These are phyloP conservation scores for Tricholoma furcatifolium DNA, from an alignment of 768 basidiomycete genomes.

Conservation along the genomic window DNA sequence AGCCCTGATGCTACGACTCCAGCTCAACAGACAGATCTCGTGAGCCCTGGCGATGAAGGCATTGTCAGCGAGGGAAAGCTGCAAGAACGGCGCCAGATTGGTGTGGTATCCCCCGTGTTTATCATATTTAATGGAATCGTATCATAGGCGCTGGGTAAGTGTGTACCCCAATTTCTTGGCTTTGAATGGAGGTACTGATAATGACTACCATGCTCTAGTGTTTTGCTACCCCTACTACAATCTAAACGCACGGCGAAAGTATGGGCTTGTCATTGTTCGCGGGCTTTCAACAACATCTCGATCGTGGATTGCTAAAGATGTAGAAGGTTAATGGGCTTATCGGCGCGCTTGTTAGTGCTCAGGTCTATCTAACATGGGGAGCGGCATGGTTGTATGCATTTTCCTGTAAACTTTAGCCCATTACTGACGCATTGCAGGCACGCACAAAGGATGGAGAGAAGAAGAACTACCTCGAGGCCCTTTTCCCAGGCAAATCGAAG, in stretches of 20 bases:
- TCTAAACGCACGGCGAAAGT: slow-evolving; percentile 36
- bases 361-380: slow-evolving; percentile 41
- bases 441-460: slow-evolving; percentile 67
- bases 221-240: slow-evolving; percentile 41
- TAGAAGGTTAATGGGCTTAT: slow-evolving; percentile 38
- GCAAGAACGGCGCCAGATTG: slow-evolving; percentile 18
- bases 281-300: neutral
- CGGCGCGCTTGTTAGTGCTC: slow-evolving; percentile 36
- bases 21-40: neutral
- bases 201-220: slow-evolving; percentile 18
- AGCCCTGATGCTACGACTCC: neutral
- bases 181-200: neutral
- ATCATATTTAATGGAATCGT: slow-evolving; percentile 40
- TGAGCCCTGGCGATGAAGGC: neutral
- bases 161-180: neutral
- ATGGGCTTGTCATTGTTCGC: slow-evolving; percentile 38
- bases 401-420: neutral
- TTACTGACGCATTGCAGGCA: slow-evolving; percentile 29
- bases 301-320: no score
- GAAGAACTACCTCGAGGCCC: slow-evolving; percentile 67
- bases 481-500: slow-evolving; percentile 50
- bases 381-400: slow-evolving; percentile 22
- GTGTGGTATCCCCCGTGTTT: slow-evolving; percentile 30
- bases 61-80: slow-evolving; percentile 3
- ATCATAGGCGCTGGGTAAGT: slow-evolving; percentile 43